Evolutionary conservation across 805 yeast genomes (phyloP).

Genomic region (Monosporozyma siamensis): DNA sequence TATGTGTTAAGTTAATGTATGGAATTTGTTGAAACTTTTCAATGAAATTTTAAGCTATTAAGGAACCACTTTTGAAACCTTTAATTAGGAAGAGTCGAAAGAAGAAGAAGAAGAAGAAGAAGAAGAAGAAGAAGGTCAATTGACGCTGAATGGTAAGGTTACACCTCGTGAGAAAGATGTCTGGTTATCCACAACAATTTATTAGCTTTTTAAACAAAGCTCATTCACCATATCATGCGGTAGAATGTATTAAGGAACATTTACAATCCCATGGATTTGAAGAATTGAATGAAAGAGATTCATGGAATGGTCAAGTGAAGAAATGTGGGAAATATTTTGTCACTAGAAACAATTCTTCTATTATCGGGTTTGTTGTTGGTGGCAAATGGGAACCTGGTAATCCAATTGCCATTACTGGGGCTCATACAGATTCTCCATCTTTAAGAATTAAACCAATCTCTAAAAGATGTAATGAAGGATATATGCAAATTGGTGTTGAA

Average conservation of each 20-base stretch:
- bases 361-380: constrained; percentile 82
- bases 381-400: constrained; percentile 62
- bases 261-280: constrained; percentile 56
- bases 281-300: constrained; percentile 60
- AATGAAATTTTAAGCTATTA: too few species aligned
- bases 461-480: constrained; percentile 60
- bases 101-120: too few species aligned
- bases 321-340: constrained; percentile 67
- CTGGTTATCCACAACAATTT: constrained; percentile 41
- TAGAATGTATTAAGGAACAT: constrained; percentile 48
- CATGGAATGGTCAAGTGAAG: constrained; percentile 52
- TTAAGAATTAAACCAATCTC: constrained; percentile 84
- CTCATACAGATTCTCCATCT: constrained; percentile 93
- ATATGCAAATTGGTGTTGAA: constrained; percentile 85
- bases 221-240: constrained; percentile 94
- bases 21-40: too few species aligned
- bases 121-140: background rate
- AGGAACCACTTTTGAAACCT: too few species aligned
- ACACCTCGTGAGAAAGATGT: constrained; percentile 18
- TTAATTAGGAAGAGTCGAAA: too few species aligned
- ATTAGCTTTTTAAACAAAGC: constrained; percentile 70
- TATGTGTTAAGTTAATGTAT: too few species aligned
- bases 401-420: constrained; percentile 84
- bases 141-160: constrained; percentile 22
- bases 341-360: constrained; percentile 81